These are phyloP conservation scores for Trichoderma brevicompactum DNA, from an alignment of 2,329 filamentous ascomycete species.

Conservation along the genomic window DNA sequence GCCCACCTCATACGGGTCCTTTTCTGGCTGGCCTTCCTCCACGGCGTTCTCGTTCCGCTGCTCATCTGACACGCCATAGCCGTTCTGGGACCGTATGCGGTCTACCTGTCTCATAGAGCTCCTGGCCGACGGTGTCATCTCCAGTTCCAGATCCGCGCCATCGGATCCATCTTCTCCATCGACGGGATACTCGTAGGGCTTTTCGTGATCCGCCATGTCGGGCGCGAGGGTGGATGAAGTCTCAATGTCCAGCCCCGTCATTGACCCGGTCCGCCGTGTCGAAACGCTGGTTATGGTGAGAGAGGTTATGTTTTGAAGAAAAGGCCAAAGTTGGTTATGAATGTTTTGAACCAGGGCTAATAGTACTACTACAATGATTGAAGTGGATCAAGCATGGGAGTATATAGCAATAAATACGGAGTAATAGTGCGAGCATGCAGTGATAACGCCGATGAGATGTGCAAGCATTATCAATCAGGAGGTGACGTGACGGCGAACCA, in stretches of 20 bases:
- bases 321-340: no score
- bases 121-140: neutral
- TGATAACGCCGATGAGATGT: neutral
- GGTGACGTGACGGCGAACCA: conserved; percentile 18
- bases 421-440: neutral
- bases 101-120: conserved; percentile 15
- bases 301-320: neutral
- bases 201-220: conserved; percentile 15
- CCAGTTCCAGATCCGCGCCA: neutral
- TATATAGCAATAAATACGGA: neutral
- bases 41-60: conserved; percentile 15
- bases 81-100: conserved; percentile 48
- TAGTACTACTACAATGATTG: no score
- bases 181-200: neutral
- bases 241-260: conserved; percentile 13
- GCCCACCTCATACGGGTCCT: conserved; percentile 66
- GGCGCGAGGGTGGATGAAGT: conserved; percentile 19
- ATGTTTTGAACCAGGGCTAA: no score
- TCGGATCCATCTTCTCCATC: neutral
- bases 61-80: conserved; percentile 48
- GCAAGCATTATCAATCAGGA: conserved; percentile 15
- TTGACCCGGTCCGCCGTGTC: neutral
- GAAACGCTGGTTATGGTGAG: neutral
- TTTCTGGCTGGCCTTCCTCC: conserved; percentile 34
- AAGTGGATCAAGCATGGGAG: no score